Evolutionary conservation across 768 basidiomycete genomes (phyloP), one percentile per base, ranked within the genome.

Genomic region (Mycena vitilis): DNA sequence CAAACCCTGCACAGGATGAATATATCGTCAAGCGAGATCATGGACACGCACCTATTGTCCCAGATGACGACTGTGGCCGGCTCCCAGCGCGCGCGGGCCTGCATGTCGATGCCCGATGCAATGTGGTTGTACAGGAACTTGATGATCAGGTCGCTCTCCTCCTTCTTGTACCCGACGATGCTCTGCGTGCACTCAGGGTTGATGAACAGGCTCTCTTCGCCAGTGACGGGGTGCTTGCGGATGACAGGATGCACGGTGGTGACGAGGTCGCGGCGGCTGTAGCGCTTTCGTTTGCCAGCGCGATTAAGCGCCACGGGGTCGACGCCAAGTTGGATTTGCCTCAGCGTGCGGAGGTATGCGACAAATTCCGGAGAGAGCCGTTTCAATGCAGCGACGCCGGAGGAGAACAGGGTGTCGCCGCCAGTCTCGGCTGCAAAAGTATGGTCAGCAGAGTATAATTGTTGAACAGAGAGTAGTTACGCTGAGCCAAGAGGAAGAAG

Each of bases 11-110:
- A 1, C 2, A 55, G 13, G 36, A 36, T 53, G 0, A 48, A 34
- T 69, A 38, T 60, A 57, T 53, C 13, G 56, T n/a, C 38, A 23
- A 20, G 38, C 48, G 15, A 37, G 15, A 51, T 59, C 23, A 4
- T 30, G 10, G 70, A 40, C 38, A 51, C 37, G 5, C 4, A 76
- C 82, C 65, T 69, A 83, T 65, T 65, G 23, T 65, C 85, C 87
- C 88, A 89, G 51, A 86, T 80, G 12, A 87, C 85, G n/a, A 88
- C 85, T 10, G 85, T 88, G 10, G 85, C 86, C 10, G 85, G 84
- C 69, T 82, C 75, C 70, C 87, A 88, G 1, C 72, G 77, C 5
- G 81, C 86, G 48, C 87, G 79, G 38, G 86, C 79, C 59, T 85
- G 84, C 77, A 83, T 83, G 66, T 87, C 85, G 1, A 82, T 75